Evolutionary conservation across 1,284 basidiomycete species (phyloP).

Genomic region (Leccinum huronense): DNA sequence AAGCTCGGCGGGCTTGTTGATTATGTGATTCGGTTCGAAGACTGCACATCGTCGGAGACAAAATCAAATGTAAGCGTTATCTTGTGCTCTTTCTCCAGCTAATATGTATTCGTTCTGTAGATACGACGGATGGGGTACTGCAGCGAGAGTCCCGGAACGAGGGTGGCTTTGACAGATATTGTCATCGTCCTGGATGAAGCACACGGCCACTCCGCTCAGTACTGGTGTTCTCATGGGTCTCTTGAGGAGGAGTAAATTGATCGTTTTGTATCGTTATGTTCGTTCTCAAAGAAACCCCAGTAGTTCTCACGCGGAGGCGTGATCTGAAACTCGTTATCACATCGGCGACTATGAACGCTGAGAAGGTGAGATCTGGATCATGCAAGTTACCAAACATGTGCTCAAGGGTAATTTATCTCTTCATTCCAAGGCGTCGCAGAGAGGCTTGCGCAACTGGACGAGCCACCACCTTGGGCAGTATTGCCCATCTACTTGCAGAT

Average conservation of each 20-base stretch:
- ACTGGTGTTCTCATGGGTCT: conserved; percentile 98
- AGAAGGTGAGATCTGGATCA: conserved; percentile 61
- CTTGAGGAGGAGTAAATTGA: conserved; percentile 78
- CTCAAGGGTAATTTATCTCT: conserved; percentile 32
- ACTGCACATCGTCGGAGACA: conserved; percentile 89
- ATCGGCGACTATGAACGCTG: conserved; percentile 98
- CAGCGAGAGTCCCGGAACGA: conserved; percentile 95
- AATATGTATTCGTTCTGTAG: conserved; percentile 40
- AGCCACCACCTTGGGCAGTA: conserved; percentile 82
- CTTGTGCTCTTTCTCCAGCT: conserved; percentile 2
- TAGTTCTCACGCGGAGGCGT: conserved; percentile 86
- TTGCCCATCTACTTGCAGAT: conserved; percentile 99
- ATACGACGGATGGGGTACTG: conserved; percentile 98
- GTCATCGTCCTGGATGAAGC: conserved; percentile 97
- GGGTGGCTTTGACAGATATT: conserved; percentile 89
- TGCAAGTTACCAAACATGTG: not conserved
- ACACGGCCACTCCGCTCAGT: conserved; percentile 90
- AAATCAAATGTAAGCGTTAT: conserved; percentile 84
- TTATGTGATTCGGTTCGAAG: conserved; percentile 97
- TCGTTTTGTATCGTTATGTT: not conserved
- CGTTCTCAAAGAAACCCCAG: conserved; percentile 13
- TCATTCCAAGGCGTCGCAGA: conserved; percentile 48
- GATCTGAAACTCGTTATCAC: conserved; percentile 97
- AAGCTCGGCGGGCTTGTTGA: conserved; percentile 88
- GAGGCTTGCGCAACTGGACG: conserved; percentile 87